Percentiles rank a stretch among this genome's conserved stretches.
These are phyloP conservation scores for Aureococcus anophagefferens DNA, from an alignment of 108 stramenopile species.

Conservation along the genomic window DNA sequence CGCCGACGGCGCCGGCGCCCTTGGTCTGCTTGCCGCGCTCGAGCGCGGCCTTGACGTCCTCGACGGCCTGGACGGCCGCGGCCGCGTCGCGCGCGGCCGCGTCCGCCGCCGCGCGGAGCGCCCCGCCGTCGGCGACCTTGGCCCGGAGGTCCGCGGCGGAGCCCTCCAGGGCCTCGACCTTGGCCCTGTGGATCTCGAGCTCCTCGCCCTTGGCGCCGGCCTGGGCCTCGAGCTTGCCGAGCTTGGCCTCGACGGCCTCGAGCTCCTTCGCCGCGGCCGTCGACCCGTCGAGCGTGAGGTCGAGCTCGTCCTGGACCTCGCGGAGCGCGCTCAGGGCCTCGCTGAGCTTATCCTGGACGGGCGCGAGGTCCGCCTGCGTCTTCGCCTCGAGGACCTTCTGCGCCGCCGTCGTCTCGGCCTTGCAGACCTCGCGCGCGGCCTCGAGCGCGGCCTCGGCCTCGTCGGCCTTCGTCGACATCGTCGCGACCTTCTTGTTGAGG, in stretches of 20 bases:
- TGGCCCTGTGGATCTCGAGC: constrained; percentile 18
- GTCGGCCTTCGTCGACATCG: neutral
- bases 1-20: constrained; percentile 42
- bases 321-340: constrained; percentile 28
- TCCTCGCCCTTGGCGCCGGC: constrained; percentile 46
- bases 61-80: neutral
- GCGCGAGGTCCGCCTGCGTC: constrained; percentile 63
- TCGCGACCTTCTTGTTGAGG: constrained; percentile 34
- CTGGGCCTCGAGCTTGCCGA: constrained; percentile 47
- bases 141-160: constrained; percentile 30
- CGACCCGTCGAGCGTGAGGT: constrained; percentile 51
- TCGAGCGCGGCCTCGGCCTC: constrained; percentile 11
- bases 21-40: neutral
- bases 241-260: constrained; percentile 58
- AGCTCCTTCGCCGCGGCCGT: constrained; percentile 34
- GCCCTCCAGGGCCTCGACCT: neutral
- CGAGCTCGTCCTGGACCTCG: constrained; percentile 53
- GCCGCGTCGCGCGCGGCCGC: constrained; percentile 46
- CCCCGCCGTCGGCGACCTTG: constrained; percentile 32
- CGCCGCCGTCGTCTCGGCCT: constrained; percentile 58
- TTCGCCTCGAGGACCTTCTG: constrained; percentile 71
- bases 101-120: constrained; percentile 40
- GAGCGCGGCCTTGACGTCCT: neutral
- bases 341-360: constrained; percentile 63
- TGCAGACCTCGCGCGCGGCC: constrained; percentile 8